Evolutionary conservation across 139 green algal genomes (phyloP), one percentile per base, ranked within the genome.

Genomic region (Volvox africanus): DNA sequence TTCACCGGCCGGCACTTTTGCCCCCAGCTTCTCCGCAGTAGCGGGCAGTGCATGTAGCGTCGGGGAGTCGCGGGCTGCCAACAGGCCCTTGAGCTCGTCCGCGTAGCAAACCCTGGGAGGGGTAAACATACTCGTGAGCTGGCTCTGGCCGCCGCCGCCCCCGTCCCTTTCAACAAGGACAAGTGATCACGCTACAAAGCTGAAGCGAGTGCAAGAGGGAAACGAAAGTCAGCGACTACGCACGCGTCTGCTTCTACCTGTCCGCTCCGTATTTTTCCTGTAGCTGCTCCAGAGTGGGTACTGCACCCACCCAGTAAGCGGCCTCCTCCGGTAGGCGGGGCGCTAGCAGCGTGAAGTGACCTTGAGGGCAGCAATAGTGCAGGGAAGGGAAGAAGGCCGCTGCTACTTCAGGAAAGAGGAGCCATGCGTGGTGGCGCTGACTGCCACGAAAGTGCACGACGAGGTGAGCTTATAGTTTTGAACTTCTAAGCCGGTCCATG

Each of bases 271-370:
- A 90, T 81, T 71, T 21, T 50, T 83, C 55, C 20, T 84, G 61
- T 61, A 93, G 65, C 80, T 92, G 35, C 22, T 93, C 91, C 37
- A 93, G 86, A 3, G 91, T 78, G 79, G 91, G 91, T 26, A 90
- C 62, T 21, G 36, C 22, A n/a, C 93, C 93, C 82, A 92, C 81
- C 93, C 93, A 95, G 83, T 91, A 92, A 6, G 82, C 82, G 13
- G 78, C 55, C 69, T 94, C 88, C 65, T 89, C 75, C 21, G 86
- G 85, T 50, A 93, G 80, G 61, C 88, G 91, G 24, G 93, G 93
- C 0, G 76, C 83, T 21, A 94, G 50, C 33, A 93, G 91, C 65
- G 87, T 93, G 61, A 80, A 81, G 37, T 89, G 62, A 80, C 86
- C 91, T 93, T 78, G 65, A 3, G 65, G 65, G 65, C 2, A 28